Percentiles rank a stretch among this genome's conserved stretches.
Evolutionary conservation across 208 protist species (phyloP).

Genomic region (Phytomonas serpens): DNA sequence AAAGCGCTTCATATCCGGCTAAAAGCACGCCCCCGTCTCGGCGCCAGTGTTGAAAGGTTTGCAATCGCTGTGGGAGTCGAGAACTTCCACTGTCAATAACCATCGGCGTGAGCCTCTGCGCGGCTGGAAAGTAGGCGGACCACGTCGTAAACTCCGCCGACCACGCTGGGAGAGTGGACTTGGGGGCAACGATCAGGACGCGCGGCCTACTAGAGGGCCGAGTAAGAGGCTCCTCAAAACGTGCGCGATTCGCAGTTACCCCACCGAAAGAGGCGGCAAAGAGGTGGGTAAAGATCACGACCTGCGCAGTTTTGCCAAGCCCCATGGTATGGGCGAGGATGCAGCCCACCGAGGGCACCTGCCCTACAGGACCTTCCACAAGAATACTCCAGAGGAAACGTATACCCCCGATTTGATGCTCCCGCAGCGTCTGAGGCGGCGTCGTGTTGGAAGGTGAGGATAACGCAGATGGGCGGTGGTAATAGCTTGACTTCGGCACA

Average conservation of each 20-base stretch:
- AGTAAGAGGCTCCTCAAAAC: not conserved
- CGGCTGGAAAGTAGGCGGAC: conserved; percentile 38
- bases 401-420: conserved; percentile 76
- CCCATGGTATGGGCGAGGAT: conserved; percentile 88
- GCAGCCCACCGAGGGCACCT: conserved; percentile 69
- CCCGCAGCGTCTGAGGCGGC: conserved; percentile 24
- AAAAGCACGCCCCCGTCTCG: conserved; percentile 56
- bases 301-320: conserved; percentile 83
- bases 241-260: not conserved
- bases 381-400: conserved; percentile 80
- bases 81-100: conserved; percentile 13
- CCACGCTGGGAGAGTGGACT: conserved; percentile 65
- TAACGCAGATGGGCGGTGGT: not conserved
- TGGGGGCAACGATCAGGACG: conserved; percentile 61
- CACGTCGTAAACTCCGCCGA: conserved; percentile 54
- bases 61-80: conserved; percentile 16
- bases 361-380: conserved; percentile 54
- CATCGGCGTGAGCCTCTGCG: conserved; percentile 29
- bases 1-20: conserved; percentile 69
- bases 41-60: conserved; percentile 38
- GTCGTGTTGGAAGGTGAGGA: not conserved
- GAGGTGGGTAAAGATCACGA: conserved; percentile 63
- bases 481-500: conserved; percentile 17
- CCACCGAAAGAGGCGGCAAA: not conserved
- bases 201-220: conserved; percentile 11